phyloP scores from a whole-genome alignment of 2,329 filamentous ascomycete genomes.

The Drechslera avenae region DNA sequence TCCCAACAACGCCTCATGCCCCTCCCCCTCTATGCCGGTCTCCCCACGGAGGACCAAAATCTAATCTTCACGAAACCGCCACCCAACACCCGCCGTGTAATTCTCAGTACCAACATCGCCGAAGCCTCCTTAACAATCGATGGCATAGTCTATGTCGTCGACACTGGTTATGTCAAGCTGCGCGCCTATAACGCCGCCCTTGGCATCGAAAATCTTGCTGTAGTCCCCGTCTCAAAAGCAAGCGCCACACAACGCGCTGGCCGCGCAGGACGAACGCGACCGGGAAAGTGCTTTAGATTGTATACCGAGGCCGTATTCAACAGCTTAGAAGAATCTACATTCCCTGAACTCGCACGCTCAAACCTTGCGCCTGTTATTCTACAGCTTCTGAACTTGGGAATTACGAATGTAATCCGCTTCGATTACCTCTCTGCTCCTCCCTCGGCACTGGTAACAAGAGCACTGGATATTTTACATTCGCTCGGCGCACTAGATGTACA shows the following conservation, averaged over 20 bases:
- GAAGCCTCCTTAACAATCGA: conserved; percentile 95
- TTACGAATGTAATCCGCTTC: conserved; percentile 92
- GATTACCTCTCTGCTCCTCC: conserved; percentile 87
- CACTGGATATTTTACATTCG: conserved; percentile 84
- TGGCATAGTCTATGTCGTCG: conserved; percentile 87
- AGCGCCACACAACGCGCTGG: conserved; percentile 91
- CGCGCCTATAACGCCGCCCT: conserved; percentile 82
- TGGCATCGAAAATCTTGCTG: conserved; percentile 85
- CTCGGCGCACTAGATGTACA: conserved; percentile 87
- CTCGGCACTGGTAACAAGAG: conserved; percentile 80
- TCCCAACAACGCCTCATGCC: conserved; percentile 66
- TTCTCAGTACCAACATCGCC: conserved; percentile 93
- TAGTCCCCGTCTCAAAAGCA: conserved; percentile 83
- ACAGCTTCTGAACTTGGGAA: conserved; percentile 91
- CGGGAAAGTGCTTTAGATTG: conserved; percentile 92
- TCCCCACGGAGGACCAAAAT: conserved; percentile 91
- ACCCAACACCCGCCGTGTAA: conserved; percentile 83
- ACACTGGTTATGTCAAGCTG: conserved; percentile 89
- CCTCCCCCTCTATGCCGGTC: conserved; percentile 84
- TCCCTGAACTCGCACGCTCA: conserved; percentile 89
- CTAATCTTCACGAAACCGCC: conserved; percentile 87
- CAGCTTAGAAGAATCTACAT: conserved; percentile 70
- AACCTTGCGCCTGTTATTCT: conserved; percentile 88
- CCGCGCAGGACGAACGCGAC: conserved; percentile 82
- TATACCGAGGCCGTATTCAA: conserved; percentile 80